Base-by-base conservation (phyloP, 2,329 filamentous ascomycete genomes). In the Didymella lethalis region DNA sequence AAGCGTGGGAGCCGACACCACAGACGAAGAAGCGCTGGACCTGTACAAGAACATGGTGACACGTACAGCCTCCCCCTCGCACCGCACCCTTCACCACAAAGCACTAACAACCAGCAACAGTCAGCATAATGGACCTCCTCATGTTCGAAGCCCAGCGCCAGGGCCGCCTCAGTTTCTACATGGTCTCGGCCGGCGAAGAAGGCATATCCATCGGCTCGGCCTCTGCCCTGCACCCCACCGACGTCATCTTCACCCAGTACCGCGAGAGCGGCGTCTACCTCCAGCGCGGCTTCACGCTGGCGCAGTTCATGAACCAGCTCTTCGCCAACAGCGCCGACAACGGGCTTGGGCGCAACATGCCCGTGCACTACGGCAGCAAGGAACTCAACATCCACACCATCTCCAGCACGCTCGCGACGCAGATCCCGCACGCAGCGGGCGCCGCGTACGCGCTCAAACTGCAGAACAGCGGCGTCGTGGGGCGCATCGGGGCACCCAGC, bases 91-190 rank as follows among this genome's bases (percentile, higher is more conserved):
- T 7, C 36, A 18, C 18, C n/a, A 16, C 16, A 40, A 12, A 10
- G 26, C 25, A 46, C 36, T 57, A 20, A 52, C 20, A 1, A 10
- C n/a, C 3, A 29, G 29, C 62, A 83, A 38, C 62, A 83, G 86
- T 89, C 55, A 88, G 90, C 55, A 90, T 98, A 66, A 95, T 99
- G 92, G 95, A 99, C 74, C 78, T 96, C 54, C 91, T 98, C 75
- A 98, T 98, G 93, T 97, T 97, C 73, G 95, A 99, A 72, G 93
- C 95, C 0, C 95, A 99, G 79, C 85, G 95, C 45, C 95, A 99
- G 78, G 93, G 93, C n/a, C 87, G 92, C 20, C 80, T 97, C 55
- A 93, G 90, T 77, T 99, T 99, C 79, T 99, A 99, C 79, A 98
- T 99, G 91, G 94, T 89, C 38, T 94, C 91, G 36, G 91, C 93